Evolutionary conservation across 257 asterid genomes (phyloP), one percentile per base, ranked within the genome.

Genomic region (Plantago major): DNA sequence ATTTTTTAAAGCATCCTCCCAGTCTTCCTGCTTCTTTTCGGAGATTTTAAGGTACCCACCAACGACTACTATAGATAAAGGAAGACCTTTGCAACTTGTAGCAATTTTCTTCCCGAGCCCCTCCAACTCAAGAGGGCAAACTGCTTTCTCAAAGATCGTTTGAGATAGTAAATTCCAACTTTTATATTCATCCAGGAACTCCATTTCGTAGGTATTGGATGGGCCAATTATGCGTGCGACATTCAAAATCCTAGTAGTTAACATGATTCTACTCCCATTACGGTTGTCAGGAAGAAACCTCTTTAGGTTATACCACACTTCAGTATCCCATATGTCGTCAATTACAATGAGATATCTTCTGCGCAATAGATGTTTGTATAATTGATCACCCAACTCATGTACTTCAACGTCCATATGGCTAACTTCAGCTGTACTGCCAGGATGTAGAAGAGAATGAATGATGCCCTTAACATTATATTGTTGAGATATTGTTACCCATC

Each of bases 261-360:
- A 1, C n/a, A 66, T n/a, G 10, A 72, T 47, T 54, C 72, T 55
- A 37, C 72, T 61, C 14, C 62, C 52, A 14, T 49, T 49, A 0
- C 9, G 0, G 15, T 46, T 46, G 12, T 71, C 53, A 0, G 62
- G 72, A 55, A 70, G 43, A 65, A 51, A 67, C 42, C 11, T 37
- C 10, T 13, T 62, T 0, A 75, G 9, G 16, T 6, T 38, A 42
- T 62, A 44, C 68, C 67, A 67, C 0, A 16, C 62, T 19, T 57
- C 17, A 4, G 15, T 44, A 60, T 59, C 54, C 77, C 77, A 75
- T 55, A 75, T 60, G 16, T 75, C 77, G 47, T 71, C 77, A 62
- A 71, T 42, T 3, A 62, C 22, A 11, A 67, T 22, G 9, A 67
- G 57, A 67, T 59, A 67, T 37, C 37, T 42, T 4, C 30, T 67